A percentile compares a stretch with the other conserved stretches of the same genome.
Evolutionary conservation across 164 flowering plant species (phyloP).

Genomic region (Liriodendron chinense): DNA sequence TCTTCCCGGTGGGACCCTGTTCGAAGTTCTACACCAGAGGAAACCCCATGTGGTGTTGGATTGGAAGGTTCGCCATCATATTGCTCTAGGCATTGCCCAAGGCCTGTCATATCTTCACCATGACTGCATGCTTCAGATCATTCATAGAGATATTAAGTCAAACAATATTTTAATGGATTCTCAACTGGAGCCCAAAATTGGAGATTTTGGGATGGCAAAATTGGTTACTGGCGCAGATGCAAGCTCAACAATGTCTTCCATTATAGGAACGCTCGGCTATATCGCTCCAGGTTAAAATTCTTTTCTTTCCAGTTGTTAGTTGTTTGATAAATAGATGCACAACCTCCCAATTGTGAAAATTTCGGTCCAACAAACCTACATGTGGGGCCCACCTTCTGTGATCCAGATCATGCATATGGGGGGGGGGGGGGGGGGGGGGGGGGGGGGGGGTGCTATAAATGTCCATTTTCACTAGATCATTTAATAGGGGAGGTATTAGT

Average conservation of each 20-base stretch:
- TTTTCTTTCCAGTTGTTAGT: background rate
- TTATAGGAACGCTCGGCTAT: conserved; percentile 32
- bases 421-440: too few species aligned
- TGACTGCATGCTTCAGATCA: conserved; percentile 32
- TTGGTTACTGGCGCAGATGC: conserved; percentile 15
- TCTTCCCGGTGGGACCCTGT: conserved; percentile 28
- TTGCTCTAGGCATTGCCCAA: conserved; percentile 35
- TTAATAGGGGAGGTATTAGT: background rate
- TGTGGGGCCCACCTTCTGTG: background rate
- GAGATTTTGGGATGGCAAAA: conserved; percentile 34
- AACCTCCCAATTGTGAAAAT: background rate
- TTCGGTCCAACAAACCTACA: background rate
- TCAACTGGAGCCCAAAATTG: conserved; percentile 34
- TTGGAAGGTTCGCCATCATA: conserved; percentile 23
- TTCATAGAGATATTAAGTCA: conserved; percentile 33
- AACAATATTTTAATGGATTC: conserved; percentile 34
- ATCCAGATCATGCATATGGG: background rate
- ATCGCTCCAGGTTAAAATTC: conserved; percentile 27
- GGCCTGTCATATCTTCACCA: conserved; percentile 40
- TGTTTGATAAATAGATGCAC: background rate
- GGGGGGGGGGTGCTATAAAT: too few species aligned
- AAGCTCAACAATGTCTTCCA: conserved; percentile 23
- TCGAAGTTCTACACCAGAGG: conserved; percentile 20
- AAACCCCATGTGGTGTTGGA: conserved; percentile 14
- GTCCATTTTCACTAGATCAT: background rate